Evolutionary conservation across 805 yeast species (phyloP), one percentile per base, ranked within the genome.

Genomic region (Saturnispora diversa): DNA sequence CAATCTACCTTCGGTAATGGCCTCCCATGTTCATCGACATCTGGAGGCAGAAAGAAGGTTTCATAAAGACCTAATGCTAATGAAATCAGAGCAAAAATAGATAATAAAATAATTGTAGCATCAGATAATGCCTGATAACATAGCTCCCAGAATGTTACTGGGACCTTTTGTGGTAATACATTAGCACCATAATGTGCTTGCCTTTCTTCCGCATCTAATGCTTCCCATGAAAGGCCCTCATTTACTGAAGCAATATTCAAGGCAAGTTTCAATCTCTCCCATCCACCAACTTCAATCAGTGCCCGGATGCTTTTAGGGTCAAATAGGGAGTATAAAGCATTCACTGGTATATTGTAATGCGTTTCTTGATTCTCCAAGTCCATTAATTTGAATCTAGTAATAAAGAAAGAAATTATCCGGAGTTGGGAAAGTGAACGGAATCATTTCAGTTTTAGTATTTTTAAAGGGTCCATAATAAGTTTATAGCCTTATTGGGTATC

Each of bases 41-140:
- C 77, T 0, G 84, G 69, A 0, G 81, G 87, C 49, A 83, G 84
- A 31, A 94, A 95, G 64, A 87, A 82, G 2, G 94, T 79, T 62
- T 92, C 94, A 58, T 92, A 92, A 6, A 92, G 68, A 0, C 98
- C 99, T 37, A 92, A 64, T 0, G 94, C 90, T 37, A 92, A 70
- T 0, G 97, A 87, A 3, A 92, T 75, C 2, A 86, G 64, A 2
- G 98, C 98, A 0, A 97, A 97, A 2, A 84, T 69, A 2, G 84
- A 68, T 51, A 92, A 69, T 49, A 94, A 65, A 41, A 92, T 80
- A 59, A 94, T 70, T 16, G 92, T 94, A 60, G 87, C 85, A 60
- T 92, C 99, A 44, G 88, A 79, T 64, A 92, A 64, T 3, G 97
- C 96, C 51, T 83, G 84, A 66, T 73, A 76, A 50, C 92, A 79